Evolutionary conservation across 179 eudicot species (phyloP).

Genomic region (Carnegiea gigantea): DNA sequence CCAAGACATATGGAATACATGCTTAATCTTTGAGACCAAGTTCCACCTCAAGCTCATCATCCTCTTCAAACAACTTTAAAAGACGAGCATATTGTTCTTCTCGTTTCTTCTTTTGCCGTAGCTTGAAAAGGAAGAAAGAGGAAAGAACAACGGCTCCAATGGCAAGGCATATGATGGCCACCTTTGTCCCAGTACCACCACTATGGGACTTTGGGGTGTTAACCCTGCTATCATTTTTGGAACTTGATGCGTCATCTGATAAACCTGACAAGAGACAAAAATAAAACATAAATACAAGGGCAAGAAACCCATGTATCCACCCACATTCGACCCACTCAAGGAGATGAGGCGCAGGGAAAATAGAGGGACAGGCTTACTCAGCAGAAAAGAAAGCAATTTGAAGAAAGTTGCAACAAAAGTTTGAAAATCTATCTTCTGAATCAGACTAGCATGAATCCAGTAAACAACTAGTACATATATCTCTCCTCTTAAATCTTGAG

Average conservation of each 20-base stretch:
- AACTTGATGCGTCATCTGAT: conserved; percentile 43
- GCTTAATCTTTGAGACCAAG: conserved; percentile 80
- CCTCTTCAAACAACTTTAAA: conserved; percentile 84
- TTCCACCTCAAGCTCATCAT: conserved; percentile 90
- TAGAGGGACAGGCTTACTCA: neutral
- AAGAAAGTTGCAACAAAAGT: neutral
- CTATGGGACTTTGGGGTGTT: conserved; percentile 31
- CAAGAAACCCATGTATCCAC: neutral
- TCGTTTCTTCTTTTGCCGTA: conserved; percentile 84
- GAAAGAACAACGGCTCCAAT: conserved; percentile 44
- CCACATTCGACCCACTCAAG: neutral
- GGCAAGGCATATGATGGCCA: conserved; percentile 48
- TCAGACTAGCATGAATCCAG: neutral
- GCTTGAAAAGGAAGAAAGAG: conserved; percentile 64
- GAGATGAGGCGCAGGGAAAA: neutral
- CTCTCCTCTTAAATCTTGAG: neutral
- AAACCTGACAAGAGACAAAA: conserved; percentile 41
- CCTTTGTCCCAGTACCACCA: conserved; percentile 48
- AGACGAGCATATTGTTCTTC: conserved; percentile 94
- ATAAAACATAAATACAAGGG: neutral
- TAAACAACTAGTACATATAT: neutral
- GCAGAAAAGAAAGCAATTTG: neutral
- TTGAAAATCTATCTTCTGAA: neutral
- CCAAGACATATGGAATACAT: conserved; percentile 10
- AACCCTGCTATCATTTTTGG: conserved; percentile 33